Base-by-base conservation (phyloP, 2,329 filamentous ascomycete species). In the Penicillium nordicum region DNA sequence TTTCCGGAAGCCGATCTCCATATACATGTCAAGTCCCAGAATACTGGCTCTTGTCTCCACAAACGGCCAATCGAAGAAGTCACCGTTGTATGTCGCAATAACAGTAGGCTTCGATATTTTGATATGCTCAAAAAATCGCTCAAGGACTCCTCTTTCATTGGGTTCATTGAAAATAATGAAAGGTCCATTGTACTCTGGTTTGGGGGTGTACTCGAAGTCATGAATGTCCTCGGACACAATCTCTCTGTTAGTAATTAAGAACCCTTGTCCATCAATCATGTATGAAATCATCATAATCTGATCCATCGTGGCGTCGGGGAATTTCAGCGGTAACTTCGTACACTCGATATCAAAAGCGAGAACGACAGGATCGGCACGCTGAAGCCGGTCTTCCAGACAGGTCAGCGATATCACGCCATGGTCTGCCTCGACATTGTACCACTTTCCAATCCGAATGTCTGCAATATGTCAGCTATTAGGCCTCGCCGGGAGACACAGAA, bases 271-370 rank as follows among this genome's bases (percentile, higher is more conserved):
- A 67, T 99, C 94, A 67, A 99, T 97, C 95, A 99, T 99, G 79
- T 99, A 99, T 32, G 95, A 99, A 73, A 99, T 93, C 94, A 99
- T 99, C 92, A 99, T 99, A 70, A 99, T 88, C 72, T 96, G 93
- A 76, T 99, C 94, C 61, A 96, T 88, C 4, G 92, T 84, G 1
- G 94, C 88, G 71, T 99, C 95, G 27, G 94, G 95, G 66, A 99
- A 99, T 74, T 99, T 99, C 53, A 99, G 80, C 1, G 95, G 94
- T 16, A 94, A 80, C 71, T 99, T 99, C 5, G 90, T 93, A 2
- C 94, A 99, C 76, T 99, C 94, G 69, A 99, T 99, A 85, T 99
- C 94, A 76, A 88, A 99, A n/a, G 94, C 94, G 83, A 99, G 88
- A 21, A 99, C 90, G n/a, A 97, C 90, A 1, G 94, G 94, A 69